These are phyloP conservation scores for Trichophyton verrucosum DNA, from an alignment of 2,329 filamentous ascomycete species.

Conservation along the genomic window DNA sequence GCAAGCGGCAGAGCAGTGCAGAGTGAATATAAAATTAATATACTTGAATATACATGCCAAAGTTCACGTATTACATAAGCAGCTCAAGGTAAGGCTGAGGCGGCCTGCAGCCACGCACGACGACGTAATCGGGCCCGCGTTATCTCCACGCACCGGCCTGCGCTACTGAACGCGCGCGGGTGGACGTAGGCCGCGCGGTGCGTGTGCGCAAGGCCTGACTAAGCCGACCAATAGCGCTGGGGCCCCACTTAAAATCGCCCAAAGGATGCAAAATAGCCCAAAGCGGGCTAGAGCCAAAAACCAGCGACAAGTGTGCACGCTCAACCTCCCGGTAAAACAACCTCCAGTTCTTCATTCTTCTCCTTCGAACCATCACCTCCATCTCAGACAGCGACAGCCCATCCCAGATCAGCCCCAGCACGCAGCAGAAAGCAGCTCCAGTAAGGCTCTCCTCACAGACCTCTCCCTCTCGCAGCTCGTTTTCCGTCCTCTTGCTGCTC, in stretches of 20 bases:
- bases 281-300: slow-evolving; percentile 17
- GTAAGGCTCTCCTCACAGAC: background rate
- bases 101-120: background rate
- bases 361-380: slow-evolving; percentile 12
- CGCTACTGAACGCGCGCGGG: background rate
- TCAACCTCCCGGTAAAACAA: slow-evolving; percentile 11
- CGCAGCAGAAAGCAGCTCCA: background rate
- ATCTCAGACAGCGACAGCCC: background rate
- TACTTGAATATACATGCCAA: background rate
- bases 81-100: background rate
- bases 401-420: background rate
- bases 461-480: background rate
- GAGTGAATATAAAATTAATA: background rate
- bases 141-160: background rate
- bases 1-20: background rate
- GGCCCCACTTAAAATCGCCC: background rate
- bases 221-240: background rate
- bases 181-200: background rate
- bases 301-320: slow-evolving; percentile 13
- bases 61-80: background rate
- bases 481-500: background rate
- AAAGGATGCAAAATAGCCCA: slow-evolving; percentile 11
- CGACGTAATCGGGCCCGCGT: background rate
- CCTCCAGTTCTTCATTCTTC: slow-evolving; percentile 5
- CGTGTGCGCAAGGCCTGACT: background rate